Evolutionary conservation across 78 protist species (phyloP).

Genomic region (Dictyostelium capitatum): DNA sequence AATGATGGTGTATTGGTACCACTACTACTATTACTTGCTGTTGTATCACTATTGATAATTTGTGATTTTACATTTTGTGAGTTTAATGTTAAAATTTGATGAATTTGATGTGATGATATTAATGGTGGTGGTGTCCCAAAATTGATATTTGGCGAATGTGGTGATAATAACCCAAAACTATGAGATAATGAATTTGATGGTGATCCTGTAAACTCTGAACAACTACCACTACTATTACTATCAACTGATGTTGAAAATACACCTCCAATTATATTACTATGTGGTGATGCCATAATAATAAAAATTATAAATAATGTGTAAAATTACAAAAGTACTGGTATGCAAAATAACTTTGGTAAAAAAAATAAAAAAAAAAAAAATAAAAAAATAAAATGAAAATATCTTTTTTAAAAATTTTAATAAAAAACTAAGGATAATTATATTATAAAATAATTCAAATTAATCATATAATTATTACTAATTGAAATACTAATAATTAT

Average conservation of each 20-base stretch:
- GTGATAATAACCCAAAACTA: not conserved
- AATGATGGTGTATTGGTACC: not conserved
- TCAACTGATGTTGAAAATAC: not conserved
- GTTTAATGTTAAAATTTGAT: not conserved
- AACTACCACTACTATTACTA: constrained; percentile 17
- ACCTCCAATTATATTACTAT: not conserved
- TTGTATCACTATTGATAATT: not conserved
- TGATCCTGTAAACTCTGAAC: constrained; percentile 23
- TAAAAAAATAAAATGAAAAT: no score
- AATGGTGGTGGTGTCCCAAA: not conserved
- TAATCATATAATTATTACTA: no score
- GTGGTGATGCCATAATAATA: not conserved
- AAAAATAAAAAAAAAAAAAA: not conserved
- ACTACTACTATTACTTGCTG: not conserved
- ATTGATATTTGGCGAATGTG: not conserved
- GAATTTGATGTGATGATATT: not conserved
- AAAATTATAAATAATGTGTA: no score
- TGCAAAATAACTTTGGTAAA: not conserved
- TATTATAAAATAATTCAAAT: no score
- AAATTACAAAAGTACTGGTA: no score
- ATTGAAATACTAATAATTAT: no score
- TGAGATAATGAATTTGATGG: not conserved
- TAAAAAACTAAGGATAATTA: no score
- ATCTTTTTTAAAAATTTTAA: no score
- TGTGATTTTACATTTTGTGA: not conserved